phyloP scores from a whole-genome alignment of 1,284 basidiomycete genomes.

The Fomitopsis betulina region DNA sequence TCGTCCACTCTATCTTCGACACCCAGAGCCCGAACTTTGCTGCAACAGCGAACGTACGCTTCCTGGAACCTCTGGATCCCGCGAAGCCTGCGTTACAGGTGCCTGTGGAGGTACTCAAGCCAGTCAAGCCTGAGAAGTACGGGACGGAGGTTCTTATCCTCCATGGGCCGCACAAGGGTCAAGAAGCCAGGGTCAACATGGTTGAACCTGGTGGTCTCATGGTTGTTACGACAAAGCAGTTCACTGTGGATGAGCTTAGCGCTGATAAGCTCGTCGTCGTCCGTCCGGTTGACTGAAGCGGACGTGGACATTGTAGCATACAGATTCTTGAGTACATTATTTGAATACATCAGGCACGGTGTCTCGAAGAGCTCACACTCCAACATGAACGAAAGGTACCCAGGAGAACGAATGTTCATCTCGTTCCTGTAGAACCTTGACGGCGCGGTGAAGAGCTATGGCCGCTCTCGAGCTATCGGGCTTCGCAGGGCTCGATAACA shows the following conservation, averaged over 20 bases:
- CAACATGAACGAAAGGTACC: slow-evolving; percentile 1
- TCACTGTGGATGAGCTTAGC: slow-evolving; percentile 6
- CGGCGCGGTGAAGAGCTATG: not conserved
- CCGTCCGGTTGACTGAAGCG: not conserved
- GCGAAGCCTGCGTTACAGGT: slow-evolving; percentile 19
- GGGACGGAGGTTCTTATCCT: slow-evolving; percentile 24
- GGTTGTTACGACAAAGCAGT: slow-evolving; percentile 7
- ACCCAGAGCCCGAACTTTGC: slow-evolving; percentile 26
- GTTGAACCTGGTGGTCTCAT: slow-evolving; percentile 12
- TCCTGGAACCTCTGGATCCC: slow-evolving; percentile 21
- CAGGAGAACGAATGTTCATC: not conserved
- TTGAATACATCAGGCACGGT: not conserved
- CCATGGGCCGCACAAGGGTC: slow-evolving; percentile 21
- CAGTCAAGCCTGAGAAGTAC: slow-evolving; percentile 21
- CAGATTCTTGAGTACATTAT: not conserved
- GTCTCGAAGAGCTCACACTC: not conserved
- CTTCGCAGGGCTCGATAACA: not conserved
- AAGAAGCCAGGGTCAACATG: slow-evolving; percentile 16
- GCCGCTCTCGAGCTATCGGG: not conserved
- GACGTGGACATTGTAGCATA: not conserved
- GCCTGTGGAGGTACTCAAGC: slow-evolving; percentile 26
- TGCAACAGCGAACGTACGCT: slow-evolving; percentile 27
- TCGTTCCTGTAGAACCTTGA: not conserved
- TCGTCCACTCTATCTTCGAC: slow-evolving; percentile 34
- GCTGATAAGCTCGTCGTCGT: slow-evolving; percentile 7